Conservation (phyloP, 768 basidiomycete species). For the Chalciporus pseudorubinellus region DNA sequence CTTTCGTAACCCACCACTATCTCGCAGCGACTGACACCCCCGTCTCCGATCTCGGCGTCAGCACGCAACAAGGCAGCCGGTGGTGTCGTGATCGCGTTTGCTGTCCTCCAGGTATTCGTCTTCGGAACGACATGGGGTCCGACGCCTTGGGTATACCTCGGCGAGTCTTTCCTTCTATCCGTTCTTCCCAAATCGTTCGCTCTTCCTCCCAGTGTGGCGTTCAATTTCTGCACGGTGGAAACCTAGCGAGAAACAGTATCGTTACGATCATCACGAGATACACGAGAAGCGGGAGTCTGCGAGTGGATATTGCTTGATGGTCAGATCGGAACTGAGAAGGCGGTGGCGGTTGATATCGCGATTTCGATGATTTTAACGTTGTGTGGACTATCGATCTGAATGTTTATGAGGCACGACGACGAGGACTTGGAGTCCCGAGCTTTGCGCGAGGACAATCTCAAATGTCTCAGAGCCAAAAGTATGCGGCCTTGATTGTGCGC, state of each 20-base stretch:
- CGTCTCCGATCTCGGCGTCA: slow-evolving; percentile 45
- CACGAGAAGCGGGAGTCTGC: slow-evolving; percentile 24
- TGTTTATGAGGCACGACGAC: neutral
- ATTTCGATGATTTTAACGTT: neutral
- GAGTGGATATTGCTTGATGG: slow-evolving; percentile 14
- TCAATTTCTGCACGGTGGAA: slow-evolving; percentile 59
- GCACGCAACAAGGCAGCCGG: slow-evolving; percentile 59
- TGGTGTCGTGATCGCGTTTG: slow-evolving; percentile 69
- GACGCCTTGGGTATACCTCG: slow-evolving; percentile 73
- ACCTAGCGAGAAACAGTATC: slow-evolving; percentile 43
- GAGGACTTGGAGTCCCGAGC: too few species aligned
- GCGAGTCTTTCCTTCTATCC: slow-evolving; percentile 79
- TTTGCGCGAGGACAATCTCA: too few species aligned
- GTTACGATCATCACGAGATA: slow-evolving; percentile 9
- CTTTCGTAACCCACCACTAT: slow-evolving; percentile 67
- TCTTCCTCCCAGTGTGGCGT: slow-evolving; percentile 64
- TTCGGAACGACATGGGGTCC: slow-evolving; percentile 79
- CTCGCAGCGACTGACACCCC: slow-evolving; percentile 55
- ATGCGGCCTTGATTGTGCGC: too few species aligned
- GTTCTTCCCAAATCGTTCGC: slow-evolving; percentile 78
- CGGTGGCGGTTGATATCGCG: neutral
- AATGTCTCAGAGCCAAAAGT: too few species aligned
- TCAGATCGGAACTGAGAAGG: neutral
- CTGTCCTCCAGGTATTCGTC: slow-evolving; percentile 70
- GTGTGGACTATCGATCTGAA: neutral